Percentiles rank a stretch among this genome's conserved stretches.
Evolutionary conservation across 148 eudicot species (phyloP).

Genomic region (Linanthus parryae): DNA sequence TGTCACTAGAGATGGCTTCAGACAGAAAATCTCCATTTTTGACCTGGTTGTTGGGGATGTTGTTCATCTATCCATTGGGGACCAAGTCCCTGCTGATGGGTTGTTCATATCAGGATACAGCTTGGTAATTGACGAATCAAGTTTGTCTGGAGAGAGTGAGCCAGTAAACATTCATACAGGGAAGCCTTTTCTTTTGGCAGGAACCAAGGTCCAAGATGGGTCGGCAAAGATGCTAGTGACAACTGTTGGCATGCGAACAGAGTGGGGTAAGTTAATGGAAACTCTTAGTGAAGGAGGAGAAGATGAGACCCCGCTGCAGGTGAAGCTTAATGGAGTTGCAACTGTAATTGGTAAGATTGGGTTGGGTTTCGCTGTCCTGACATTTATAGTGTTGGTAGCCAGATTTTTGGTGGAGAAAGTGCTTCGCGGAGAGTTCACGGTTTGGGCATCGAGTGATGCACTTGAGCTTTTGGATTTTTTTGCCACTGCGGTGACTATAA

Average conservation of each 20-base stretch:
- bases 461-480: constrained; percentile 64
- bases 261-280: constrained; percentile 96
- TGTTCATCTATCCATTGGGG: constrained; percentile 74
- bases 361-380: constrained; percentile 64
- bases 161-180: constrained; percentile 42
- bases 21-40: constrained; percentile 66
- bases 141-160: constrained; percentile 88
- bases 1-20: constrained; percentile 73
- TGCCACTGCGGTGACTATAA: constrained; percentile 84
- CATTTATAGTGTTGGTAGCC: constrained; percentile 55
- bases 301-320: constrained; percentile 95
- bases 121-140: constrained; percentile 81
- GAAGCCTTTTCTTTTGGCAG: constrained; percentile 72
- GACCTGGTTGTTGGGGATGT: constrained; percentile 91
- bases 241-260: constrained; percentile 98
- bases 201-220: constrained; percentile 94
- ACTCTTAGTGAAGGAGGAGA: constrained; percentile 79
- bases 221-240: constrained; percentile 86
- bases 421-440: constrained; percentile 31
- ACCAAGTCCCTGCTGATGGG: constrained; percentile 92
- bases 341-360: constrained; percentile 95
- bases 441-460: constrained; percentile 80
- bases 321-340: constrained; percentile 95
- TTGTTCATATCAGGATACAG: constrained; percentile 71
- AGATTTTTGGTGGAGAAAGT: constrained; percentile 60